Conservation (phyloP, 805 yeast species). For the Teunomyces funiuensis region DNA sequence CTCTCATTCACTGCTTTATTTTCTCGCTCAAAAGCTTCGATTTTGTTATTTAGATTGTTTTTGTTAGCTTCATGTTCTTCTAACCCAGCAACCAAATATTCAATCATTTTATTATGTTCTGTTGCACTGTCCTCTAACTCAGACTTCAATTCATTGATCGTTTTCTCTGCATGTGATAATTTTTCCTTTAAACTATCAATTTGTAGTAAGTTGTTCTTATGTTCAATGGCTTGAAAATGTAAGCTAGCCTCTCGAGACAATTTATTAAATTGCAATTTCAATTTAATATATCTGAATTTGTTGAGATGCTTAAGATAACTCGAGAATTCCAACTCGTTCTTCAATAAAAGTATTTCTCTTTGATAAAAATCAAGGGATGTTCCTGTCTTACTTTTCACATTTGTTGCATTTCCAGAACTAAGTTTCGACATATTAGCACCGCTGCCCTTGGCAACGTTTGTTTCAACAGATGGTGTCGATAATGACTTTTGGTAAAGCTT, state of each 20-base stretch:
- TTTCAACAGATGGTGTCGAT: slow-evolving; percentile 24
- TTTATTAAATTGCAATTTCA: slow-evolving; percentile 13
- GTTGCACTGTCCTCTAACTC: background rate
- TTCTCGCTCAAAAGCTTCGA: slow-evolving; percentile 11
- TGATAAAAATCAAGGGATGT: slow-evolving; percentile 48
- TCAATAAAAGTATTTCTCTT: slow-evolving; percentile 54
- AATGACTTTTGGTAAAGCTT: slow-evolving; percentile 16
- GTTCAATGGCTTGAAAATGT: slow-evolving; percentile 9
- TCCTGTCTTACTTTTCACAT: slow-evolving; percentile 11
- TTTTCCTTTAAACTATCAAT: slow-evolving; percentile 9
- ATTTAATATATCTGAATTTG: slow-evolving; percentile 26
- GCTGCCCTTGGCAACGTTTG: slow-evolving; percentile 12
- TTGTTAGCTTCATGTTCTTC: slow-evolving; percentile 12
- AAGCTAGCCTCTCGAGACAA: slow-evolving; percentile 13
- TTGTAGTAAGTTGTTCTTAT: slow-evolving; percentile 9
- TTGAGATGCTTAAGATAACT: slow-evolving; percentile 50
- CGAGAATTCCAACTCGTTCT: slow-evolving; percentile 63
- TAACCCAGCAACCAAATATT: slow-evolving; percentile 7
- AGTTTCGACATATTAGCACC: background rate
- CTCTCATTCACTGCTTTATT: slow-evolving; percentile 8
- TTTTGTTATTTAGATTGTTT: slow-evolving; percentile 7
- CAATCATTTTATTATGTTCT: background rate
- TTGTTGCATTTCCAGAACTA: slow-evolving; percentile 1
- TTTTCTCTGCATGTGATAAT: slow-evolving; percentile 8
- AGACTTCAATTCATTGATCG: slow-evolving; percentile 8